Evolutionary conservation across 2,329 filamentous ascomycete genomes (phyloP), one percentile per base, ranked within the genome.

Genomic region (Grosmannia penicillata): DNA sequence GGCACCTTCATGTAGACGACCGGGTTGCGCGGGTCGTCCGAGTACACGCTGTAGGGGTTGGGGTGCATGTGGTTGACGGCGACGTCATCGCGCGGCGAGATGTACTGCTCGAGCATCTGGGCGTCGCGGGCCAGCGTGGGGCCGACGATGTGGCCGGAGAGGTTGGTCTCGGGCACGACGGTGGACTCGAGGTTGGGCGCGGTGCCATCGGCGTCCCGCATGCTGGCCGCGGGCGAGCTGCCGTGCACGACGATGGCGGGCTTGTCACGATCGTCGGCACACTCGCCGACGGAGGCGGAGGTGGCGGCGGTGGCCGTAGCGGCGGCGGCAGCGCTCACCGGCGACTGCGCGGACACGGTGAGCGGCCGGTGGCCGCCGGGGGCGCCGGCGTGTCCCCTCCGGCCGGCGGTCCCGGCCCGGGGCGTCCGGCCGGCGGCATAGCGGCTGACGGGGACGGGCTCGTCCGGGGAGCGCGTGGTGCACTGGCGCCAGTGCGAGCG

Each of bases 401-500:
- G 31, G 14, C 11, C 15, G 33, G 25, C 15, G n/a, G n/a, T n/a
- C n/a, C n/a, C n/a, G n/a, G n/a, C n/a, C n/a, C n/a, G n/a, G n/a
- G n/a, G n/a, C n/a, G n/a, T n/a, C n/a, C n/a, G n/a, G n/a, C n/a
- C n/a, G n/a, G n/a, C n/a, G n/a, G n/a, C n/a, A n/a, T n/a, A n/a
- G n/a, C n/a, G n/a, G n/a, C 13, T 21, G 6, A 18, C 25, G 7
- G 17, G 17, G 15, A 27, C 5, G 24, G 19, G 15, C 9, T 30
- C 13, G 8, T 36, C 34, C 4, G 17, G 8, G 9, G 17, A 21
- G 5, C 29, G 22, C 2, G 36, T 26, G 6, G 36, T 38, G 36
- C 36, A 38, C 10, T 21, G 2, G 6, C 36, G 48, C 56, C 7
- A 57, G 57, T 39, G 49, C 55, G 19, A 9, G 81, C 48, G 77